These are phyloP conservation scores for Mycosphaerelloides madeirae DNA, from an alignment of 2,329 filamentous ascomycete species.

Conservation along the genomic window DNA sequence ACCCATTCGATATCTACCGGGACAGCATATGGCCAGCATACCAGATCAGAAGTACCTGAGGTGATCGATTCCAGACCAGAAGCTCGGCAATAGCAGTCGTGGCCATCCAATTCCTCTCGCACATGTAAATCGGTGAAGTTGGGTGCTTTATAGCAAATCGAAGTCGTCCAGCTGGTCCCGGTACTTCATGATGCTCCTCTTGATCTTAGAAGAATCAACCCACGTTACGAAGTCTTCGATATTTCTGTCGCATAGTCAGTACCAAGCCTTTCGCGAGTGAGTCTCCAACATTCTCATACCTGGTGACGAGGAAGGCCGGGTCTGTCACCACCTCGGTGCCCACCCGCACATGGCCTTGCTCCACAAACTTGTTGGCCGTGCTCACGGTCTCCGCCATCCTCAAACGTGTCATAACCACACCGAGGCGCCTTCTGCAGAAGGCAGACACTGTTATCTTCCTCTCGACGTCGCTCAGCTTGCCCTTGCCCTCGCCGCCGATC, in stretches of 20 bases:
- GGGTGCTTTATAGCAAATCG: constrained; percentile 65
- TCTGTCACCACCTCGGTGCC: constrained; percentile 88
- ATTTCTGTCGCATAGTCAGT: constrained; percentile 44
- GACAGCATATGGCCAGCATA: not conserved
- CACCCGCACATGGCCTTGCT: constrained; percentile 75
- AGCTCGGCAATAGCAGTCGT: not conserved
- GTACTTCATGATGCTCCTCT: constrained; percentile 92
- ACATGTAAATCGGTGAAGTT: not conserved
- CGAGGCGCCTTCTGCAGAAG: constrained; percentile 76
- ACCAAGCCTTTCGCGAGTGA: constrained; percentile 1
- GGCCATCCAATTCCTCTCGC: not conserved
- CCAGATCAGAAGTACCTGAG: not conserved
- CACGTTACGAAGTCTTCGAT: constrained; percentile 97
- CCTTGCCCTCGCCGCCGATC: constrained; percentile 58
- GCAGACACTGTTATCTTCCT: constrained; percentile 82
- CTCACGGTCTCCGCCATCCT: constrained; percentile 89
- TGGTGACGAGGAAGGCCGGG: constrained; percentile 80
- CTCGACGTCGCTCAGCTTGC: constrained; percentile 67
- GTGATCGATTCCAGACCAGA: not conserved
- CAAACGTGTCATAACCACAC: constrained; percentile 84
- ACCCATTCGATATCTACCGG: not conserved
- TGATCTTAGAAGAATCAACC: constrained; percentile 95
- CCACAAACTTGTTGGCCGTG: constrained; percentile 75
- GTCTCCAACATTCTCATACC: constrained; percentile 27
- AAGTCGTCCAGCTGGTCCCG: constrained; percentile 94